Base-by-base conservation (phyloP, 164 flowering plant genomes). In the Umbilicus rupestris region DNA sequence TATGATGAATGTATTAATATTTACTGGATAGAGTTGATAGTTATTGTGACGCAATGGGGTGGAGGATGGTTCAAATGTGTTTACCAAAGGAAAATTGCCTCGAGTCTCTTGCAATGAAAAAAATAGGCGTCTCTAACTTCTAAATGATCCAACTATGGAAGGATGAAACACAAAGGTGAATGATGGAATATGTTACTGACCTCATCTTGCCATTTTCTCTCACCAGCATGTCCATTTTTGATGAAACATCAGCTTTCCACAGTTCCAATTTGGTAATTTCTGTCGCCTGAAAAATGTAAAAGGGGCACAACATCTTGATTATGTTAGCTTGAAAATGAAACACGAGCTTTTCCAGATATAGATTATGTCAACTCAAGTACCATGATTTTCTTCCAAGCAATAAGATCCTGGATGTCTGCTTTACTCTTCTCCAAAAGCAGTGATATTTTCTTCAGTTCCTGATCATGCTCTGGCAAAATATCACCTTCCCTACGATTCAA, bases 341-440 rank as follows among this genome's bases (percentile, higher is more conserved):
- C n/a, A n/a, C n/a, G n/a, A 14, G 17, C 16, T 30, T 28, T 30
- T 30, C 35, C 31, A 30, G 9, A 60, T 1, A 29, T 60, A n/a
- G 35, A 30, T 29, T 30, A 28, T 60, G 35, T 60, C 39, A 60
- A 30, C 35, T 5, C 37, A 6, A 62, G 33, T 77, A 90, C 97
- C 89, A 68, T 75, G 33, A 35, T 69, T 62, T 77, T 80, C 73
- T 84, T 87, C 92, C 95, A 85, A 24, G 76, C 77, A 66, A 75
- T 29, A 49, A 87, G 77, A 57, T 77, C 80, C 67, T 73, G 76
- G 62, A 85, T 76, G 62, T 84, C 85, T 26, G 58, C 30, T 71
- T 66, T 81, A 31, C 76, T 70, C 39, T 80, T 72, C 74, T 84
- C 88, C 77, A 88, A 30, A 66, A 80, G 79, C 65, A 29, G 65